Evolutionary conservation across 441 rosid species (phyloP), one percentile per base, ranked within the genome.

Genomic region (Eruca vesicaria): DNA sequence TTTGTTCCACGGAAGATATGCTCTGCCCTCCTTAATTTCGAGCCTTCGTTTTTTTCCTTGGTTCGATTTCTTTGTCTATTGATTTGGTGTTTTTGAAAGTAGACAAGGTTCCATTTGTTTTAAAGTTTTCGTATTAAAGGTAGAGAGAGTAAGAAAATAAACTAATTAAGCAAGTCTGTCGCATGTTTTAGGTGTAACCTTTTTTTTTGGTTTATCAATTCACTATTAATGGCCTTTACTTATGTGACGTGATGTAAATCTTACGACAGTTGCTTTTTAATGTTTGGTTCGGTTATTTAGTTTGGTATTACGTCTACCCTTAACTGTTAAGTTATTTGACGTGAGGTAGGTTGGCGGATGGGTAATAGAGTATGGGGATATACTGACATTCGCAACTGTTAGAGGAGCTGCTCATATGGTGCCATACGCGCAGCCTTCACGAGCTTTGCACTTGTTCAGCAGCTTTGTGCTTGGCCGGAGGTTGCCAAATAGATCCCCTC

Each of bases 331-430:
- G 10, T 43, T 59, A 21, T 43, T 50, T 43, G 43, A 14, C 12
- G 23, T 29, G 26, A 7, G 3, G 36, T 35, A 93, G 97, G 93
- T 93, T 15, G 97, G 94, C 15, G 97, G 97, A 0, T 92, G 96
- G 97, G 88, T 76, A 3, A 89, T 84, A 0, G 96, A 94, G 63
- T 92, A 94, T 32, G 97, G 97, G n/a, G 85, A 89, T 2, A 38
- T 89, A 11, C 58, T 94, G 76, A 94, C 92, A 0, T 94, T 94
- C 72, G 89, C 87, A 19, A 92, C 96, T 0, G 97, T 92, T 32
- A 79, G 96, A 48, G 97, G 97, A 23, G 93, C 98, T 18, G 89
- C 96, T 32, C 97, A 92, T 81, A 92, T 92, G 98, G 97, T 92
- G 52, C 93, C 98, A 0, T 90, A 84, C 91, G 85, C 97, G 9